Base-by-base conservation (phyloP, 352 stramenopile species). In the Phytophthora tubulina region DNA sequence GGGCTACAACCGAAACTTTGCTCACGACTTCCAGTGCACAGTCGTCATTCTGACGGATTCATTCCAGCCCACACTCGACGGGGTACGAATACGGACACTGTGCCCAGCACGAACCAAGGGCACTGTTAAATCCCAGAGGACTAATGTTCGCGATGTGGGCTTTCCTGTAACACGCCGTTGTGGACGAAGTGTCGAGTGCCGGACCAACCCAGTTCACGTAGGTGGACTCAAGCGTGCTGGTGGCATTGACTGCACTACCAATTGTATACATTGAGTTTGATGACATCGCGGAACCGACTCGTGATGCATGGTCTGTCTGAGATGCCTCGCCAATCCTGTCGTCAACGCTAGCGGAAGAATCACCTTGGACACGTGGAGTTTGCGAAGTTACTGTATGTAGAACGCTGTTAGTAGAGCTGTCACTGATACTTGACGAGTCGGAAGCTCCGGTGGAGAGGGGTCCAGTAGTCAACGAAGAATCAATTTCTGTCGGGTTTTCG, bases 11-110 rank as follows among this genome's bases (percentile, higher is more conserved):
- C 70, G 38, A 68, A 64, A 42, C 76, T 82, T 35, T 82, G 77
- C 1, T 71, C 21, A 27, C 21, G 21, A 27, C 21, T 27, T 27
- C 21, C 21, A 2, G 21, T 27, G 21, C 21, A 27, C 21, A 27
- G 21, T 27, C 21, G 21, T 27, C 21, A 1, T 27, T 27, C 21
- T 27, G 21, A 27, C 21, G 71, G 30, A 82, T 69, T 21, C 77
- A 84, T 41, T 84, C 72, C 49, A 79, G 49, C 15, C 74, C 74
- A 44, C 77, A 84, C 13, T 76, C 44, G 2, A 84, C 48, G 3
- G 77, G 77, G 27, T 77, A 84, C 15, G 61, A 14, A n/a, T 80
- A 55, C 15, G 77, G 74, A 55, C 77, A 84, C 15, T 80, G 17
- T 15, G 73, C 70, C 76, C 69, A 83, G 55, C 76, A 81, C 3